Conservation (phyloP, 441 rosid species). For the Corymbia calophylla region DNA sequence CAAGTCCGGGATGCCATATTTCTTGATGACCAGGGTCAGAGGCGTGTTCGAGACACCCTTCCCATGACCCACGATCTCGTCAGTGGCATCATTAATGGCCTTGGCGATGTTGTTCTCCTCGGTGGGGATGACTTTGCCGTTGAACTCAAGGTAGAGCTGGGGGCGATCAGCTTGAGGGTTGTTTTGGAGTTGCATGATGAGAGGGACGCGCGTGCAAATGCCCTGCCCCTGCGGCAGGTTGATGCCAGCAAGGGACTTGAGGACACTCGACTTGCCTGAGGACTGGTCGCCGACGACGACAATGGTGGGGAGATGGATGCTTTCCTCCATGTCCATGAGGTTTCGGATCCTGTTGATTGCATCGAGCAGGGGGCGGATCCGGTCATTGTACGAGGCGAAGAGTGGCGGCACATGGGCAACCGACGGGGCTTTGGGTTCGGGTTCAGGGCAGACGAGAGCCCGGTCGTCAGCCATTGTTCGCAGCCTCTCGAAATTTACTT, state of each 20-base stretch:
- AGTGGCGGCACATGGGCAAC: not conserved
- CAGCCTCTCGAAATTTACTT: not conserved
- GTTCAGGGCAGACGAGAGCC: not conserved
- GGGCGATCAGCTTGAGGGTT: not conserved
- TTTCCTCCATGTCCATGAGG: not conserved
- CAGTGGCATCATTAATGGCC: not conserved
- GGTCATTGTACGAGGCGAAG: not conserved
- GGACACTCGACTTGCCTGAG: not conserved
- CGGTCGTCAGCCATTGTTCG: not conserved
- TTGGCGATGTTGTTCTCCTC: not conserved
- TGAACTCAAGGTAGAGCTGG: not conserved
- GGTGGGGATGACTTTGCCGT: not conserved
- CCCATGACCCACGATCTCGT: not conserved
- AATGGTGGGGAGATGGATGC: not conserved
- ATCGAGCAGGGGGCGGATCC: not conserved
- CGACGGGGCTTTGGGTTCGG: not conserved
- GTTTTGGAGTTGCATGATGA: not conserved
- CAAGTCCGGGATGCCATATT: not conserved
- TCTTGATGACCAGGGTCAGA: not conserved
- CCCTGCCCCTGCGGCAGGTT: not conserved
- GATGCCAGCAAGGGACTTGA: not conserved
- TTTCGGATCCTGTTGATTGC: not conserved
- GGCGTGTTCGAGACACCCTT: not conserved
- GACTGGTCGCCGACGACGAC: not conserved
- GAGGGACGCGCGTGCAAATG: not conserved